These are phyloP conservation scores for Rhododendron vialii DNA, from an alignment of 148 eudicot genomes.

Conservation along the genomic window DNA sequence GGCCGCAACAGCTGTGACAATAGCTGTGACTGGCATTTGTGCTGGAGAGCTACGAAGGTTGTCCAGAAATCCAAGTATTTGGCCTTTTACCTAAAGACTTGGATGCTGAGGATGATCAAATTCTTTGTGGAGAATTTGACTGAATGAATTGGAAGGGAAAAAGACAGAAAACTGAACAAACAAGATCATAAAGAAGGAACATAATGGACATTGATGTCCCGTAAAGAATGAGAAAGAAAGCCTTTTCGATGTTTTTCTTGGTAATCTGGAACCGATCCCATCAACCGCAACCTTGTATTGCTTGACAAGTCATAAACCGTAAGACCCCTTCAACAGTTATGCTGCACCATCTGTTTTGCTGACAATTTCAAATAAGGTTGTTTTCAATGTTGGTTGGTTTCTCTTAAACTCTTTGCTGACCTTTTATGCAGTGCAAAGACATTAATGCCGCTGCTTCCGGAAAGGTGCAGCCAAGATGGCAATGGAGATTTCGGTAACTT, in stretches of 20 bases:
- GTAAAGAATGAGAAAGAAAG: not conserved
- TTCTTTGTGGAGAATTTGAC: not conserved
- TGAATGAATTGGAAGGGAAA: not conserved
- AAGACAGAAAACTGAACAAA: not conserved
- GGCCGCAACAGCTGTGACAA: constrained; percentile 17
- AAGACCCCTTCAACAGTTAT: not conserved
- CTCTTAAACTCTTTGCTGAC: not conserved
- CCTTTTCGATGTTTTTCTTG: not conserved
- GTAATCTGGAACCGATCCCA: not conserved
- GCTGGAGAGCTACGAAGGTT: not conserved
- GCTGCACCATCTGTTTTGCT: not conserved
- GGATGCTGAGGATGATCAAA: not conserved
- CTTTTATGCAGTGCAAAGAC: constrained; percentile 10
- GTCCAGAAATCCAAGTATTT: not conserved
- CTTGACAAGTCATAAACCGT: not conserved
- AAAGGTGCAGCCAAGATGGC: not conserved
- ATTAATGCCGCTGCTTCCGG: not conserved
- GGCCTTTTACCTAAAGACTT: not conserved
- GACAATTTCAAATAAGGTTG: constrained; percentile 21
- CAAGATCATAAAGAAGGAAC: not conserved
- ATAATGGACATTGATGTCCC: not conserved
- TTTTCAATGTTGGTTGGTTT: constrained; percentile 3
- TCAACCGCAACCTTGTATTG: not conserved
- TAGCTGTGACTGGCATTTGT: not conserved
- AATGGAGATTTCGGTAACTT: constrained; percentile 5